Conservation (phyloP, 257 asterid species). For the Primulina eburnea region DNA sequence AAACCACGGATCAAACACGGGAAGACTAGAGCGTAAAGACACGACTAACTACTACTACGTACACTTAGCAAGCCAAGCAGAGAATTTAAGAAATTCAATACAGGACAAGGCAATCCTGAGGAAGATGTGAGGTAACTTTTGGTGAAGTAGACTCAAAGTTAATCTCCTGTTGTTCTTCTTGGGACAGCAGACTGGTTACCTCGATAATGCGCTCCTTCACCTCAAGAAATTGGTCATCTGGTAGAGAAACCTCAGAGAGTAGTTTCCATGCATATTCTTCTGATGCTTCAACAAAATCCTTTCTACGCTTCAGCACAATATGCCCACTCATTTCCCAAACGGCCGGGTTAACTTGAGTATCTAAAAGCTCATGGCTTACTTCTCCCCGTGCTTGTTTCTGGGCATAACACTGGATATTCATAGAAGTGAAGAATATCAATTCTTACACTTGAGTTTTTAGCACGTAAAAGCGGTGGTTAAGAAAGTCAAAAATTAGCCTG, state of each 20-base stretch:
- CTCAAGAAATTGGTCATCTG: conserved; percentile 47
- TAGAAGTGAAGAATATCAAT: conserved; percentile 6
- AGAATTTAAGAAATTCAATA: conserved; percentile 26
- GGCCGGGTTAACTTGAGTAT: conserved; percentile 76
- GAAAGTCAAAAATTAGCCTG: not conserved
- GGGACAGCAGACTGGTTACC: conserved; percentile 44
- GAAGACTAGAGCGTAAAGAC: not conserved
- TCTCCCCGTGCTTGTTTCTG: conserved; percentile 67
- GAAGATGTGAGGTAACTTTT: conserved; percentile 35
- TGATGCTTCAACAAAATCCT: conserved; percentile 60
- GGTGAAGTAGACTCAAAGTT: conserved; percentile 30
- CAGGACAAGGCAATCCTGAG: conserved; percentile 45
- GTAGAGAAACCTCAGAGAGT: conserved; percentile 59
- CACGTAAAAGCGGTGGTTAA: not conserved
- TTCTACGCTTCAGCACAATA: conserved; percentile 60
- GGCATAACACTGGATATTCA: conserved; percentile 51
- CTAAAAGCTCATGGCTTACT: conserved; percentile 50
- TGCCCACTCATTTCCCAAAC: conserved; percentile 85
- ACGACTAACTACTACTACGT: not conserved
- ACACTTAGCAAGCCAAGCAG: not conserved
- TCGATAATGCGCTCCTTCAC: conserved; percentile 33
- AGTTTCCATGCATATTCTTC: conserved; percentile 57
- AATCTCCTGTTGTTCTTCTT: conserved; percentile 31
- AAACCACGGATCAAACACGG: not conserved
- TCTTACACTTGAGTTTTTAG: not conserved